A percentile compares a stretch with the other conserved stretches of the same genome.
Evolutionary conservation across 2,329 filamentous ascomycete genomes (phyloP).

Genomic region (Tolypocladium pustulatum): DNA sequence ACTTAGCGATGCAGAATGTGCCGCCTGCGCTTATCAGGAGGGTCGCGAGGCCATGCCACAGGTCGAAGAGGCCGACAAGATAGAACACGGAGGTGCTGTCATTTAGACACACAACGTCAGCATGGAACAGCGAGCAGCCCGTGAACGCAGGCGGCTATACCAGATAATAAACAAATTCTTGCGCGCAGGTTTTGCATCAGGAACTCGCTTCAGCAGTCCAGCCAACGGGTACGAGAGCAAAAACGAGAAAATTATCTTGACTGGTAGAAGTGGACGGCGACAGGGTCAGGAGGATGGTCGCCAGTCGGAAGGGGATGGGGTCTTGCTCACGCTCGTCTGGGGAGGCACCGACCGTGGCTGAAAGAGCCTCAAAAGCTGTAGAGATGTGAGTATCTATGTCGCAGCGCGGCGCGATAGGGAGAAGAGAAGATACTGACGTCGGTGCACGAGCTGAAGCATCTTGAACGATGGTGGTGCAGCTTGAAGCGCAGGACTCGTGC

Average conservation of each 20-base stretch:
- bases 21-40: constrained; percentile 69
- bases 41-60: constrained; percentile 77
- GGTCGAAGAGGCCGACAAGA: constrained; percentile 81
- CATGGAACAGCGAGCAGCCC: background rate
- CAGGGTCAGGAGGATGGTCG: constrained; percentile 4
- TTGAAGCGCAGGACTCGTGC: background rate
- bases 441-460: constrained; percentile 12
- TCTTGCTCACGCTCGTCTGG: constrained; percentile 25
- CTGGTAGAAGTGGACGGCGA: constrained; percentile 31
- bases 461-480: background rate
- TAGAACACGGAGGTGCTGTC: constrained; percentile 74
- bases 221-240: constrained; percentile 88
- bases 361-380: constrained; percentile 23
- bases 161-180: constrained; percentile 84
- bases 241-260: constrained; percentile 88
- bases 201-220: constrained; percentile 77
- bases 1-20: constrained; percentile 75
- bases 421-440: constrained; percentile 8
- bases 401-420: too few species aligned
- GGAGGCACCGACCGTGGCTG: constrained; percentile 20
- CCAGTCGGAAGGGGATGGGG: background rate
- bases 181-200: constrained; percentile 68
- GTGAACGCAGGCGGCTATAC: constrained; percentile 30
- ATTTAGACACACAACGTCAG: constrained; percentile 2
- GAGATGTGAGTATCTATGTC: background rate